A percentile compares a stretch with the other conserved stretches of the same genome.
Conservation (phyloP, 805 yeast species). For the Isabelozyma pseudorhagii region DNA sequence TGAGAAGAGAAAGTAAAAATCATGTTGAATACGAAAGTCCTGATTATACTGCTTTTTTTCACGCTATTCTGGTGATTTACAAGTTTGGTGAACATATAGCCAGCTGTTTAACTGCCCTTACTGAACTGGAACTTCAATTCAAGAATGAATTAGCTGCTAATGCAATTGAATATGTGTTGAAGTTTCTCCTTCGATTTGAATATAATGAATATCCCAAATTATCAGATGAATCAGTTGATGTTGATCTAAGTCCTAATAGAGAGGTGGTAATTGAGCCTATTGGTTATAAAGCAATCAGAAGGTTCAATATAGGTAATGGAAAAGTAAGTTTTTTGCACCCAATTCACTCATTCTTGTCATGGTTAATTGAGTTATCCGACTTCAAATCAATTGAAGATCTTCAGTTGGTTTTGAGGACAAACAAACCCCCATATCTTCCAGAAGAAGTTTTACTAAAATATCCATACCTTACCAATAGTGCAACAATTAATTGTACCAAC, state of each 20-base stretch:
- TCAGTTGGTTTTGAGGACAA: constrained; percentile 13
- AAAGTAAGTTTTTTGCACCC: constrained; percentile 77
- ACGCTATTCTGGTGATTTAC: constrained; percentile 63
- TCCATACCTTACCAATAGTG: constrained; percentile 6
- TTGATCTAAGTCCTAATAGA: constrained; percentile 12
- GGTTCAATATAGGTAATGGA: constrained; percentile 30
- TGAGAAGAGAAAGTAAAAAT: constrained; percentile 68
- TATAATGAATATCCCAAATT: constrained; percentile 23
- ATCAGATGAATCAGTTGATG: constrained; percentile 24
- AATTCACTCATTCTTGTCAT: constrained; percentile 66
- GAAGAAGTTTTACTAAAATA: neutral
- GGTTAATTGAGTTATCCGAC: constrained; percentile 58
- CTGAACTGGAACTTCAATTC: constrained; percentile 8
- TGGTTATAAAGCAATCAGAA: constrained; percentile 18
- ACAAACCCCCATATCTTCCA: neutral
- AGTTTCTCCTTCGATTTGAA: constrained; percentile 28
- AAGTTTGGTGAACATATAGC: constrained; percentile 58
- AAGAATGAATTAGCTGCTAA: constrained; percentile 14
- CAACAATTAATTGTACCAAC: constrained; percentile 2
- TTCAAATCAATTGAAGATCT: constrained; percentile 22
- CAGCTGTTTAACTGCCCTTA: constrained; percentile 34
- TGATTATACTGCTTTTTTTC: constrained; percentile 72
- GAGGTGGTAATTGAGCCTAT: constrained; percentile 17
- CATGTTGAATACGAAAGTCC: constrained; percentile 92
- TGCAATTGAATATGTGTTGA: constrained; percentile 29